These are phyloP conservation scores for Ophiostoma piceae DNA, from an alignment of 2,329 filamentous ascomycete species.

Conservation along the genomic window DNA sequence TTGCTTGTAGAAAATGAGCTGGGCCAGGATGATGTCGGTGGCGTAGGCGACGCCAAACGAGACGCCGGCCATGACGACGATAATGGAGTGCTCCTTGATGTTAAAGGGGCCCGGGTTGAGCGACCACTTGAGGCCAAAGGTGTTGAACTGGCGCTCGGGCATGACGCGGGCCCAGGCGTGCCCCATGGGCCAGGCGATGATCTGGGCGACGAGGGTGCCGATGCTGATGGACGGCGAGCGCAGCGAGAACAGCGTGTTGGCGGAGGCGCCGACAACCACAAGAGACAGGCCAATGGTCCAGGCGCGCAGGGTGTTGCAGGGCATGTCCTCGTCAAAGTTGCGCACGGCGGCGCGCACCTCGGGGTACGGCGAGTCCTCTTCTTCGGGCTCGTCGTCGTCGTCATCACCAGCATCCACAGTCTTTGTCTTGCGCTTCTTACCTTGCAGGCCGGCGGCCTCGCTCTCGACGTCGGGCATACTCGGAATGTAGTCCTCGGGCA, in stretches of 20 bases:
- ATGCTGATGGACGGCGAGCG: conserved; percentile 58
- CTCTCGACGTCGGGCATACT: conserved; percentile 23
- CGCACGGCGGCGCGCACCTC: conserved; percentile 60
- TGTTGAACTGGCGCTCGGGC: conserved; percentile 45
- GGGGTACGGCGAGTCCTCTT: conserved; percentile 52
- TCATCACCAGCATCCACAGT: conserved; percentile 20
- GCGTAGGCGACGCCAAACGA: conserved; percentile 66
- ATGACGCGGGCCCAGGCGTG: conserved; percentile 55
- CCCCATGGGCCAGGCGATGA: conserved; percentile 60
- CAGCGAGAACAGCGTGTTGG: conserved; percentile 60
- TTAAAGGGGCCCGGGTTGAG: conserved; percentile 67
- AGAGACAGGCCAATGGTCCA: conserved; percentile 58
- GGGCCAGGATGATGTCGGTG: conserved; percentile 67
- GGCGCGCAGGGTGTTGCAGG: conserved; percentile 60
- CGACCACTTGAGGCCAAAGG: conserved; percentile 50
- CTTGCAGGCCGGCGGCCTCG: conserved; percentile 27
- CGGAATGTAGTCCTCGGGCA: conserved; percentile 31
- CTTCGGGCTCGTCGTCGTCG: conserved; percentile 40
- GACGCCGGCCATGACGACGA: conserved; percentile 66
- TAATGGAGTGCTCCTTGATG: conserved; percentile 64
- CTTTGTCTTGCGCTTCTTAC: conserved; percentile 16
- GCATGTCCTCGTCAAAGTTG: conserved; percentile 59
- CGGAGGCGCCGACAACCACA: conserved; percentile 52
- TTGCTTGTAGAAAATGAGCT: conserved; percentile 66
- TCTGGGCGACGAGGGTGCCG: conserved; percentile 56